phyloP scores from a whole-genome alignment of 257 asterid genomes.

The Nicotiana attenuata region DNA sequence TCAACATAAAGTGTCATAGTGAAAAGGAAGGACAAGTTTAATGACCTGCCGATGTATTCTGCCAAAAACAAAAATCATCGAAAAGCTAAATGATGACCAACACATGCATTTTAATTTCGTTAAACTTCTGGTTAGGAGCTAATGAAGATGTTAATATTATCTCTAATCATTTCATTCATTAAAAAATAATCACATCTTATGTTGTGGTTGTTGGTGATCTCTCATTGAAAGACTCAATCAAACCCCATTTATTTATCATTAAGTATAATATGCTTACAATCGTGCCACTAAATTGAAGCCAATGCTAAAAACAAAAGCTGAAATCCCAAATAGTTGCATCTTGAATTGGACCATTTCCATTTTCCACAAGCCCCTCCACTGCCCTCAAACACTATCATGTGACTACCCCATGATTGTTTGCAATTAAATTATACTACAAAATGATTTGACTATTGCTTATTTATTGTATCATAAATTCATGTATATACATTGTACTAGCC shows the following conservation, averaged over 20 bases:
- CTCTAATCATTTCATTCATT: neutral
- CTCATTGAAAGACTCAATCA: constrained; percentile 15
- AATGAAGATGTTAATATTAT: constrained; percentile 8
- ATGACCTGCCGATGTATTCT: no score
- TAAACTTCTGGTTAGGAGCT: neutral
- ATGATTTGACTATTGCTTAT: neutral
- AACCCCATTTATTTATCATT: neutral
- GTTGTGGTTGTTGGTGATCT: constrained; percentile 8
- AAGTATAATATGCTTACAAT: constrained; percentile 16
- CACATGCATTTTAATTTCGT: neutral
- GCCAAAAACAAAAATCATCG: no score
- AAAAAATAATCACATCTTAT: neutral
- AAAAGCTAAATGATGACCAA: no score
- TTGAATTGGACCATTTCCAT: neutral
- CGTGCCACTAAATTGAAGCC: constrained; percentile 11
- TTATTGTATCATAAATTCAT: constrained; percentile 2
- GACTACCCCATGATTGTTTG: neutral
- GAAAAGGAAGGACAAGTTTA: no score
- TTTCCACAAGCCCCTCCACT: neutral
- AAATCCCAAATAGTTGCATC: neutral
- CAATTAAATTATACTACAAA: neutral
- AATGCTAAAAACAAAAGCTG: neutral
- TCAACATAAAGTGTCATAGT: no score
- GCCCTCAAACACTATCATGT: constrained; percentile 8
- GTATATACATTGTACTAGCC: neutral